phyloP scores from a whole-genome alignment of 768 basidiomycete genomes.

The Vararia minispora region DNA sequence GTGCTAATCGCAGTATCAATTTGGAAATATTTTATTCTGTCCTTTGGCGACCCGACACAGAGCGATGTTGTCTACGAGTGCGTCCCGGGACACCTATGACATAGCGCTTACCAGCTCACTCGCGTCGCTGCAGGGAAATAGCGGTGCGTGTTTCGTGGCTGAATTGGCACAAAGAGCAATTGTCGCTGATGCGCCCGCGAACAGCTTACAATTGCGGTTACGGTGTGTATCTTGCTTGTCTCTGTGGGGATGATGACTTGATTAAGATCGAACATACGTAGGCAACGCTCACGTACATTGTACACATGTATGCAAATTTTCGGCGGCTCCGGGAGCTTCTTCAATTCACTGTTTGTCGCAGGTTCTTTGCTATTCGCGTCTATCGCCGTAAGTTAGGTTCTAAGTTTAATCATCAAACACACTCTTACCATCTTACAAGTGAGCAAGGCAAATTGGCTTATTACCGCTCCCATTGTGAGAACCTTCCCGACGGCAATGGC shows the following conservation, averaged over 20 bases:
- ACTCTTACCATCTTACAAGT: constrained; percentile 5
- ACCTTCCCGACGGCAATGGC: not conserved
- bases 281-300: constrained; percentile 7
- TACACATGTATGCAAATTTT: constrained; percentile 14
- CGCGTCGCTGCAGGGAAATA: constrained; percentile 4
- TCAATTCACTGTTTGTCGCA: not conserved
- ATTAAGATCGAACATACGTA: not conserved
- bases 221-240: constrained; percentile 7
- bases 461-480: constrained; percentile 8
- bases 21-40: constrained; percentile 12
- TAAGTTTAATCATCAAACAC: not conserved
- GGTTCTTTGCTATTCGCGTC: constrained; percentile 10
- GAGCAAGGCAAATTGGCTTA: constrained; percentile 13
- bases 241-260: not conserved
- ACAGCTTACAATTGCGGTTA: constrained; percentile 12
- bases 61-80: constrained; percentile 6
- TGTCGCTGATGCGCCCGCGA: not conserved
- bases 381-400: constrained; percentile 6
- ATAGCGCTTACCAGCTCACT: not conserved
- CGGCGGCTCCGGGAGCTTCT: too few species aligned
- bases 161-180: not conserved
- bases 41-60: too few species aligned
- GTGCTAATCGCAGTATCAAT: constrained; percentile 6
- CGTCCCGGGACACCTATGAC: not conserved
- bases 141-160: constrained; percentile 4